These are phyloP conservation scores for Rhamnella rubrinervis DNA, from an alignment of 331 rosid species.

Conservation along the genomic window DNA sequence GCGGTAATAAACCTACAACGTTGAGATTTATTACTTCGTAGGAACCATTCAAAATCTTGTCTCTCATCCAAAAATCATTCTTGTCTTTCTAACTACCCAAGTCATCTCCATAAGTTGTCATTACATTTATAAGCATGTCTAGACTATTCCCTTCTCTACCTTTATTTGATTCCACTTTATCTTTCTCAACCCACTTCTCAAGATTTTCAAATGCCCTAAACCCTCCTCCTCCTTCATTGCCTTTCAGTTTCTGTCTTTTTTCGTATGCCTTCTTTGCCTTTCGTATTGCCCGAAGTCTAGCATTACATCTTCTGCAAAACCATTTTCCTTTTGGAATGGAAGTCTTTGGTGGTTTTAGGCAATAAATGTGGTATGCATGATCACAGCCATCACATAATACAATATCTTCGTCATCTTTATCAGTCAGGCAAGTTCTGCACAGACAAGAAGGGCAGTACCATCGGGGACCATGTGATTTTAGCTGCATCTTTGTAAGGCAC, in stretches of 20 bases:
- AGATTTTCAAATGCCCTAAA: constrained; percentile 25
- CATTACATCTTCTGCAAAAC: constrained; percentile 78
- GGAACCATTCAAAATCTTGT: constrained; percentile 1
- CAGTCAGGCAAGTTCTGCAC: constrained; percentile 71
- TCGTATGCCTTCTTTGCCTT: constrained; percentile 47
- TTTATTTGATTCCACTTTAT: constrained; percentile 42
- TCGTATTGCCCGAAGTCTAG: constrained; percentile 54
- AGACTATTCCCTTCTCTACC: constrained; percentile 53
- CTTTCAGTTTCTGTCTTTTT: constrained; percentile 31
- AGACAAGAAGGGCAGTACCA: constrained; percentile 98
- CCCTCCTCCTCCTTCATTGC: constrained; percentile 26
- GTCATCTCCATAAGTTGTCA: constrained; percentile 50
- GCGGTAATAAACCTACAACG: constrained; percentile 31
- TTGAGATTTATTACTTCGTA: constrained; percentile 20
- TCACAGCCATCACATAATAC: constrained; percentile 97
- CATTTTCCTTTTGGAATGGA: constrained; percentile 72
- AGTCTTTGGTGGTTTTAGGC: constrained; percentile 68
- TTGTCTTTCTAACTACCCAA: constrained; percentile 31
- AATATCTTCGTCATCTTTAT: constrained; percentile 64
- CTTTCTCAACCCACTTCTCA: constrained; percentile 44
- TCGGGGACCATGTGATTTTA: constrained; percentile 39
- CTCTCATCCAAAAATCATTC: constrained; percentile 7
- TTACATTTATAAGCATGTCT: constrained; percentile 86
- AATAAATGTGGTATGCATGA: constrained; percentile 77
- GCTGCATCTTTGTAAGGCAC: constrained; percentile 74